Evolutionary conservation across 208 protist genomes (phyloP).

Genomic region (Acanthamoeba healyi): DNA sequence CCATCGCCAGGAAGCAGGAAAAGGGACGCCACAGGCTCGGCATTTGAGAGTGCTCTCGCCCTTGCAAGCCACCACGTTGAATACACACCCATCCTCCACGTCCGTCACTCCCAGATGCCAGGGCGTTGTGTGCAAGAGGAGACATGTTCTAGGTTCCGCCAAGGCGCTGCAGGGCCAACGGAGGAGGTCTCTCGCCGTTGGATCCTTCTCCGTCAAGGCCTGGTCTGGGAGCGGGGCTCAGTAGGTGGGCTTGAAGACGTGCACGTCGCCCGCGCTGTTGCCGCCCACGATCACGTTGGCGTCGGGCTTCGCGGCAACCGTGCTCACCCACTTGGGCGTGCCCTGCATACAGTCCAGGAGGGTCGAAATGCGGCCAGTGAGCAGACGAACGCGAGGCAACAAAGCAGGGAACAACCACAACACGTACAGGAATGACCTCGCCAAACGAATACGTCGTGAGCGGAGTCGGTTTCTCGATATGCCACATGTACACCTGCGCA

Average conservation of each 20-base stretch:
- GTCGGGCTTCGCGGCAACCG: background rate
- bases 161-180: too few species aligned
- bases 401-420: background rate
- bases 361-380: too few species aligned
- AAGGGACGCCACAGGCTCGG: constrained; percentile 49
- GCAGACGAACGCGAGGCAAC: too few species aligned
- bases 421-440: background rate
- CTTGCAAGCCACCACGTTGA: background rate
- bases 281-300: background rate
- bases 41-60: background rate
- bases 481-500: constrained; percentile 2
- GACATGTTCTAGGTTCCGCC: too few species aligned
- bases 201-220: too few species aligned
- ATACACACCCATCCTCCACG: background rate
- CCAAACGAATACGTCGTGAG: background rate
- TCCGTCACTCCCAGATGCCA: too few species aligned
- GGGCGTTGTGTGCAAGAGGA: too few species aligned
- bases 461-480: background rate
- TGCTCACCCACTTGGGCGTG: constrained; percentile 16
- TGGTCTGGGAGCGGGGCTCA: background rate
- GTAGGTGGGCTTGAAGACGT: background rate
- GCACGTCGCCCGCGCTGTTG: background rate
- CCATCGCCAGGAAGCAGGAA: constrained; percentile 3
- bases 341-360: background rate
- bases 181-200: too few species aligned